Evolutionary conservation across 2,329 filamentous ascomycete species (phyloP).

Genomic region (Ambrosiella xylebori): DNA sequence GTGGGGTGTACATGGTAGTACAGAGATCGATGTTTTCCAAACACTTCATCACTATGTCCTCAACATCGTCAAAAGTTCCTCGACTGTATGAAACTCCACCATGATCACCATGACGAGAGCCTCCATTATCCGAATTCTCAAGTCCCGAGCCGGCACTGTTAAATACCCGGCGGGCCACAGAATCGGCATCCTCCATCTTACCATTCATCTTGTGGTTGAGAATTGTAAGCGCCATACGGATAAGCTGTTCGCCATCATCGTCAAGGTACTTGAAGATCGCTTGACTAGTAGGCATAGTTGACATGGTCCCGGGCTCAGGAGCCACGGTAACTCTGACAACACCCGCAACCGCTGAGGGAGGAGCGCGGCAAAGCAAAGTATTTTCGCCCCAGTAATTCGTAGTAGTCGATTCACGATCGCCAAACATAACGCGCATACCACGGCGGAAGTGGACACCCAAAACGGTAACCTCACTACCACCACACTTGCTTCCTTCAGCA

Average conservation of each 20-base stretch:
- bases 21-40: slow-evolving; percentile 67
- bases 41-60: slow-evolving; percentile 52
- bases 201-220: slow-evolving; percentile 48
- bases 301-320: slow-evolving; percentile 14
- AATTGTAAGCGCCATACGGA: slow-evolving; percentile 49
- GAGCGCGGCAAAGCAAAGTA: slow-evolving; percentile 62
- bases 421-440: slow-evolving; percentile 70
- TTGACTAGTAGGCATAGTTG: slow-evolving; percentile 23
- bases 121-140: slow-evolving; percentile 10
- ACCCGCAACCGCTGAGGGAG: slow-evolving; percentile 50
- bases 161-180: slow-evolving; percentile 44
- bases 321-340: slow-evolving; percentile 48
- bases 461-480: slow-evolving; percentile 75
- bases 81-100: slow-evolving; percentile 26
- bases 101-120: slow-evolving; percentile 19
- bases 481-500: slow-evolving; percentile 60
- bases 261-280: slow-evolving; percentile 57
- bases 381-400: slow-evolving; percentile 69
- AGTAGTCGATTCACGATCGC: slow-evolving; percentile 43
- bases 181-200: slow-evolving; percentile 41
- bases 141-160: slow-evolving; percentile 24
- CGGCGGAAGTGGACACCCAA: slow-evolving; percentile 65
- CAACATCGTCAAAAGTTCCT: slow-evolving; percentile 34
- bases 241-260: slow-evolving; percentile 50
- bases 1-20: slow-evolving; percentile 49